Evolutionary conservation across 139 green algal genomes (phyloP).

Genomic region (Zygnema circumcarinatum): DNA sequence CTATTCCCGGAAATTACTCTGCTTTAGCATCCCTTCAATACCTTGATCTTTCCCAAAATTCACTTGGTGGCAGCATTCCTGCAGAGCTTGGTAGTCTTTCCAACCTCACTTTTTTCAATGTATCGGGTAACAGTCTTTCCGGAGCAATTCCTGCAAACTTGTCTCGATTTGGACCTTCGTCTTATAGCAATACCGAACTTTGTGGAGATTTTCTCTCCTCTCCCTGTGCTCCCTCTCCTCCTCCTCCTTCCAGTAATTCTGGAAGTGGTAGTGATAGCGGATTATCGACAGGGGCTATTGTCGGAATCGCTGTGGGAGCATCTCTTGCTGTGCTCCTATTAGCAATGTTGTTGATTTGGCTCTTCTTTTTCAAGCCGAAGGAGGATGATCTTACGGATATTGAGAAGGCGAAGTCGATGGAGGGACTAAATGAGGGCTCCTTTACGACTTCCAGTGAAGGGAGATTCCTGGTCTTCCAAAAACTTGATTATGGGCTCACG

Average conservation of each 20-base stretch:
- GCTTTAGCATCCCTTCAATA: conserved; percentile 7
- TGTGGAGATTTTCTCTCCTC: not conserved
- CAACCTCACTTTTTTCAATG: conserved; percentile 14
- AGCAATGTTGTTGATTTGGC: not conserved
- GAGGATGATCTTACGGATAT: too few relatives aligned
- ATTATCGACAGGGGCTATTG: conserved; percentile 23
- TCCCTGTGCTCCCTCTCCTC: not conserved
- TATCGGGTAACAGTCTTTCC: not conserved
- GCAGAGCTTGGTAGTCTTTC: not conserved
- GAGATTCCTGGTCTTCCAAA: conserved; percentile 25
- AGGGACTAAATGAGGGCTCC: too few relatives aligned
- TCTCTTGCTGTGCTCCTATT: conserved; percentile 1
- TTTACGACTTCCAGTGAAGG: conserved; percentile 3
- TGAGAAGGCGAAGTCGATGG: too few relatives aligned
- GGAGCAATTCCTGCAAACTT: not conserved
- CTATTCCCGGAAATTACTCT: conserved; percentile 15
- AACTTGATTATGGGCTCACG: conserved; percentile 18
- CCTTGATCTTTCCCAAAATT: conserved; percentile 20
- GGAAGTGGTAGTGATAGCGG: too few relatives aligned
- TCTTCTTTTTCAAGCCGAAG: not conserved
- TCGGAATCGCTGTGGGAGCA: conserved; percentile 26
- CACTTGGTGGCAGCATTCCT: conserved; percentile 17
- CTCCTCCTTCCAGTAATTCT: not conserved
- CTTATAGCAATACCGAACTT: not conserved
- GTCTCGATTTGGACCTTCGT: not conserved